Conservation (phyloP, 768 basidiomycete genomes). For the Rubroboletus pulcherrimus region DNA sequence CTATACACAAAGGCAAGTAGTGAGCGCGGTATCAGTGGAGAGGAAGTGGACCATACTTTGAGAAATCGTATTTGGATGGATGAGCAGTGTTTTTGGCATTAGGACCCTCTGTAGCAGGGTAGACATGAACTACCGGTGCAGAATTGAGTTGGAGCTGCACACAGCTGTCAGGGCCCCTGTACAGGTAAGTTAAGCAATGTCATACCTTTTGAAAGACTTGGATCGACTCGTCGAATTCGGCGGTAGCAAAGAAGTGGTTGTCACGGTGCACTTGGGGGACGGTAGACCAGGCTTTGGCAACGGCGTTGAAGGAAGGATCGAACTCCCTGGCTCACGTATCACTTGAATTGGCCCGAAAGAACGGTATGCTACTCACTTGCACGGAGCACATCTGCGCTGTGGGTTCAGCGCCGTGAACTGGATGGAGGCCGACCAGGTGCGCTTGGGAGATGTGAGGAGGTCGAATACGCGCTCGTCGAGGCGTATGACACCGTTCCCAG, state of each 20-base stretch:
- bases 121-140: constrained; percentile 81
- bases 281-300: constrained; percentile 79
- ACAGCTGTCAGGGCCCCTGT: constrained; percentile 9
- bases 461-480: constrained; percentile 77
- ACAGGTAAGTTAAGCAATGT: background rate
- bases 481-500: constrained; percentile 75
- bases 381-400: constrained; percentile 83
- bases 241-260: constrained; percentile 86
- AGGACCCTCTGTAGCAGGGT: constrained; percentile 69
- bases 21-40: background rate
- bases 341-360: background rate
- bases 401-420: constrained; percentile 85
- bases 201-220: constrained; percentile 76
- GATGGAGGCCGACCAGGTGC: constrained; percentile 85
- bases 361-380: constrained; percentile 60
- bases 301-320: constrained; percentile 74
- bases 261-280: constrained; percentile 59
- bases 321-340: constrained; percentile 61
- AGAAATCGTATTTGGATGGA: constrained; percentile 75
- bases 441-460: constrained; percentile 65
- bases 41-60: constrained; percentile 45
- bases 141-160: constrained; percentile 73
- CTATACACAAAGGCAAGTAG: constrained; percentile 37
- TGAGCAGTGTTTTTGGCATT: constrained; percentile 48
- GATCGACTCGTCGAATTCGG: constrained; percentile 81